A percentile compares a stretch with the other conserved stretches of the same genome.
Evolutionary conservation across 257 asterid species (phyloP).

Genomic region (Jaltomata sinuosa): DNA sequence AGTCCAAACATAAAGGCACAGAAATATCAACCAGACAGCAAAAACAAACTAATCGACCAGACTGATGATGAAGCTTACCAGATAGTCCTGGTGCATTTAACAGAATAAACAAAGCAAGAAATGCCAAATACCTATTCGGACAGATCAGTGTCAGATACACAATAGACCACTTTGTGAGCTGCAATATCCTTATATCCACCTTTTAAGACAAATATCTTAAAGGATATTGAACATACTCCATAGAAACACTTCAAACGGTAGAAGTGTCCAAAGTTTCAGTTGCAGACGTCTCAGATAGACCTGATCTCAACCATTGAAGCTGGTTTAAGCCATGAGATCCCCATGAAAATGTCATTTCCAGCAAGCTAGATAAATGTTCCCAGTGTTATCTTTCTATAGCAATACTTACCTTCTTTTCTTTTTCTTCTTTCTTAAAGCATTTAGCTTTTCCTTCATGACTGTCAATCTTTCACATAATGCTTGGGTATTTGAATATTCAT

Average conservation of each 20-base stretch:
- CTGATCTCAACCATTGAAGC: neutral
- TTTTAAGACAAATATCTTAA: neutral
- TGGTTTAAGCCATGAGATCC: neutral
- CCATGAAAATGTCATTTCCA: neutral
- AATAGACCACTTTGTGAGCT: neutral
- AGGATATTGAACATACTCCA: neutral
- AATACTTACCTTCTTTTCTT: conserved; percentile 2
- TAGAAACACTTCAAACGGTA: neutral
- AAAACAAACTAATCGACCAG: neutral
- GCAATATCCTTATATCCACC: neutral
- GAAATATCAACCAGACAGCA: neutral
- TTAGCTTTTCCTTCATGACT: conserved; percentile 36
- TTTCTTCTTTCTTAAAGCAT: conserved; percentile 32
- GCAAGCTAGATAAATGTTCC: neutral
- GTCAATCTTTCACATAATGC: conserved; percentile 33
- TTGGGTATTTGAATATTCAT: conserved; percentile 11
- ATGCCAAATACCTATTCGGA: neutral
- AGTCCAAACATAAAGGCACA: neutral
- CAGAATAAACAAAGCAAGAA: neutral
- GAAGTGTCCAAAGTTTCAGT: neutral
- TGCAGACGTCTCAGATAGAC: neutral
- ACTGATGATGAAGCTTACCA: neutral
- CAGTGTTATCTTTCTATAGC: neutral
- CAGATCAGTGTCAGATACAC: neutral
- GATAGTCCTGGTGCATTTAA: neutral